Evolutionary conservation across 139 green algal species (phyloP), one percentile per base, ranked within the genome.

Genomic region (Asterochloris erici): DNA sequence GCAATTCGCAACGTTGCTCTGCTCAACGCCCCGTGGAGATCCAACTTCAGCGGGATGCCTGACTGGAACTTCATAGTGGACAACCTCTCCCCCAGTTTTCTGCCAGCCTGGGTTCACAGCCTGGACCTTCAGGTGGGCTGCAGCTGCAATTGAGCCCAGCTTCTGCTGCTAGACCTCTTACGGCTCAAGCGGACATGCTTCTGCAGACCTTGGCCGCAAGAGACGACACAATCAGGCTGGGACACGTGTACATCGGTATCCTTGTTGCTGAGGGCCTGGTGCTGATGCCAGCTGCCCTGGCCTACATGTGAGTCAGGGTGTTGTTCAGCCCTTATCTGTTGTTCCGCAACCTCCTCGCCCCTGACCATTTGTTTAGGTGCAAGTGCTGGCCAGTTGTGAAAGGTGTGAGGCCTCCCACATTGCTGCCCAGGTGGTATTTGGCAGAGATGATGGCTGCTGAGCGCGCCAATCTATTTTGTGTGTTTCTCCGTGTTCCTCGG

Each of bases 241-340:
- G 11, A 38, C 24, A 60, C 12, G 76, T 38, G 26, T 24, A 80
- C 76, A 68, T 80, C 60, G 68, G 68, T 47, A n/a, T 80, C 24
- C 60, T 80, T 61, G 76, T n/a, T n/a, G 76, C n/a, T 13, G 76
- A 80, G 76, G 76, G 76, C 21, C 54, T n/a, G 11, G 19, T 16
- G 11, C 60, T 80, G n/a, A 70, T 80, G 28, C 47, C 76, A 70
- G 24, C 68, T n/a, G 76, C 47, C 11, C 11, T 80, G 24, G 2
- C 38, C 10, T 80, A 80, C 60, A 64, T 80, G 76, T 80, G 60
- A n/a, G 76, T 80, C 60, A 80, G 60, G 38, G 38, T 54, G 38
- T 6, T 54, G 38, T 54, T 54, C 4, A 54, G 38, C 38, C 38
- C 6, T 54, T 2, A 54, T 54, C 38, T 54, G 2, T 54, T 54